Evolutionary conservation across 139 green algal genomes (phyloP).

Genomic region (Picochlorum costavermella): DNA sequence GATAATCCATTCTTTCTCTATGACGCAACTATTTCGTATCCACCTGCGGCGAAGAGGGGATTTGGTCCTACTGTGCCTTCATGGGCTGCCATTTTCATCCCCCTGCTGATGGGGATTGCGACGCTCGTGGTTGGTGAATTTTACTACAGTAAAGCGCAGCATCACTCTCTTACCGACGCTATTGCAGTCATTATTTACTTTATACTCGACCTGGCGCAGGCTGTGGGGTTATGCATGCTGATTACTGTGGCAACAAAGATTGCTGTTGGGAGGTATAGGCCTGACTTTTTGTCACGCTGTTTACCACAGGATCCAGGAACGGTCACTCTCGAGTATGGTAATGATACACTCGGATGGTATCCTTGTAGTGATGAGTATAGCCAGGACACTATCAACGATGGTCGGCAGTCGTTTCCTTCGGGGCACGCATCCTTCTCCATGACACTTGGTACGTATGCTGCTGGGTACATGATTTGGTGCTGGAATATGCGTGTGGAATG

Average conservation of each 20-base stretch:
- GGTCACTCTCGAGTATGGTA: conserved; percentile 11
- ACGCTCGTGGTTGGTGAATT: conserved; percentile 24
- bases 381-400: not conserved
- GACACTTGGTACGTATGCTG: conserved; percentile 22
- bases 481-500: conserved; percentile 19
- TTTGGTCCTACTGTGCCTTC: not conserved
- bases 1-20: not conserved
- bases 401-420: conserved; percentile 15
- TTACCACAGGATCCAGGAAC: not conserved
- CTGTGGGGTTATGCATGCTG: not conserved
- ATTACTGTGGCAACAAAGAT: conserved; percentile 2
- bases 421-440: conserved; percentile 23
- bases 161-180: conserved; percentile 16
- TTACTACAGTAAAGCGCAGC: conserved; percentile 1
- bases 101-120: conserved; percentile 18
- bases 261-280: conserved; percentile 4
- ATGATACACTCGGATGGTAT: not conserved
- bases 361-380: conserved; percentile 12
- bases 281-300: conserved; percentile 11
- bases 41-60: not conserved
- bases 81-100: conserved; percentile 21
- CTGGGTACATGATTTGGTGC: conserved; percentile 31
- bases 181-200: conserved; percentile 18
- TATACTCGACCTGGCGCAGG: conserved; percentile 14
- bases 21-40: conserved; percentile 5